These are phyloP conservation scores for Diaporthe sp. DNA, from an alignment of 2,329 filamentous ascomycete genomes.

Conservation along the genomic window DNA sequence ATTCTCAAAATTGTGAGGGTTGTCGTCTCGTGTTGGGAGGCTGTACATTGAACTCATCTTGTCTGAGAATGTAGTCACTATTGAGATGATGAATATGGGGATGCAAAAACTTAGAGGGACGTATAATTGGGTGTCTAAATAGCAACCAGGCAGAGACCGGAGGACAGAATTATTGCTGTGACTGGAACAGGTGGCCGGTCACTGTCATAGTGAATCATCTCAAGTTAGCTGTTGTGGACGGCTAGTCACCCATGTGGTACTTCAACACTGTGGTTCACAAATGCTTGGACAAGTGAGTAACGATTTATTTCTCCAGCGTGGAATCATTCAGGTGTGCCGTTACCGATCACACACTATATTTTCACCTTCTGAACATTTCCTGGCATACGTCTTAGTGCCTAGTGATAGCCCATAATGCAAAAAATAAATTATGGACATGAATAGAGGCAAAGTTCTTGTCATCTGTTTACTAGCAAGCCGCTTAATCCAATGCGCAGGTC, in stretches of 20 bases:
- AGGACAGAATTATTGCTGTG: background rate
- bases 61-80: too few species aligned
- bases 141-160: background rate
- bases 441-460: too few species aligned
- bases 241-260: background rate
- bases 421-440: too few species aligned
- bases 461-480: background rate
- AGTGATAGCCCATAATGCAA: too few species aligned
- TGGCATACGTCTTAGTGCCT: too few species aligned
- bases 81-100: background rate
- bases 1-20: background rate
- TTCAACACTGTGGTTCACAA: too few species aligned
- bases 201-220: background rate
- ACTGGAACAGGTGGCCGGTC: background rate
- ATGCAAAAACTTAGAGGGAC: background rate
- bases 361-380: too few species aligned
- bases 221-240: background rate
- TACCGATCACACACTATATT: too few species aligned
- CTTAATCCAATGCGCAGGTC: background rate
- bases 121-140: background rate
- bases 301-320: too few species aligned
- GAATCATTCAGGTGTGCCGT: too few species aligned
- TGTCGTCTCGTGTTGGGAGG: background rate
- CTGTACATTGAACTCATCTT: constrained; percentile 14
- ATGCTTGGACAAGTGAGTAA: background rate